Evolutionary conservation across 441 rosid genomes (phyloP), one percentile per base, ranked within the genome.

Genomic region (Metrosideros polymorpha): DNA sequence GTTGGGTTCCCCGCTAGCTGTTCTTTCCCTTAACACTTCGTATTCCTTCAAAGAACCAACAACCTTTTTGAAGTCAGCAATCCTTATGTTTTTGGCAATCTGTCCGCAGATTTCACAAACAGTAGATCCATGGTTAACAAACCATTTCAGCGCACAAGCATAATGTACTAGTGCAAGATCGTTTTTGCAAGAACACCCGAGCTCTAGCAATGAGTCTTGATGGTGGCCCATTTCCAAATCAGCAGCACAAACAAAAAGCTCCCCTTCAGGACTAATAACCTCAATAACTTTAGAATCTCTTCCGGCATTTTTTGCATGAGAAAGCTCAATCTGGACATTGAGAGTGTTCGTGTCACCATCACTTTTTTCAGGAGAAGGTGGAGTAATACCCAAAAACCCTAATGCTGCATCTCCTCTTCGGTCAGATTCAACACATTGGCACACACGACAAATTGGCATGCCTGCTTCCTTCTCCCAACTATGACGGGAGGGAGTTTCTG

Each of bases 121-220:
- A 0, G 98, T 97, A 61, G 99, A 97, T 85, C 99, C 98, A 82
- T 93, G 98, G 92, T 91, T 97, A 45, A 97, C 94, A 88, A 97
- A 97, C 99, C 99, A 97, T 90, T 97, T 97, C 86, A 97, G 95
- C 13, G 99, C 99, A 89, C 99, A 97, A 12, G 98, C 94, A 87
- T 96, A 97, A 86, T 96, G 99, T 24, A 97, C 99, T 15, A 95
- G 89, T 51, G 97, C 97, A 35, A 97, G 98, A 90, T 97, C 99
- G 51, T 87, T 94, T 89, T 95, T 97, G 90, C 99, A 97, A 86
- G 94, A 93, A 89, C 99, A 96, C 53, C 99, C 99, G 14, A 96
- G 99, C 86, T 93, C 98, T 82, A 95, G 87, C 86, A 96, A 90
- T 15, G 88, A 82, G 45, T 94, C 95, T 47, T 91, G 90, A 51